These are phyloP conservation scores for Gaertneriomyces sp. DNA, from an alignment of 192 early-diverging fungal species.

Conservation along the genomic window DNA sequence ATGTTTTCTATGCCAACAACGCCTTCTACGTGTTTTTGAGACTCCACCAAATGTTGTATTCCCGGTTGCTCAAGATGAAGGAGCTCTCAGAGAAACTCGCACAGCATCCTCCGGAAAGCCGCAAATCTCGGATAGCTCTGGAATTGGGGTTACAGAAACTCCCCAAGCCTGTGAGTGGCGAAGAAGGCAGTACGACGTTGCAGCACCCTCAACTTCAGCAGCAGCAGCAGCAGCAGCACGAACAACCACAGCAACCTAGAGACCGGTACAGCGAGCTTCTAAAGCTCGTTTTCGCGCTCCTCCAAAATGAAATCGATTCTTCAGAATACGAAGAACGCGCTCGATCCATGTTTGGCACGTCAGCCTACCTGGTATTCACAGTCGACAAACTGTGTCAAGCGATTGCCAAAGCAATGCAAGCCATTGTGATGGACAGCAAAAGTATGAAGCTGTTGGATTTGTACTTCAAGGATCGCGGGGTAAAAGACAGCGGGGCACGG, in stretches of 20 bases:
- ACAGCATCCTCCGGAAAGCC: constrained; percentile 44
- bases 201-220: constrained; percentile 6
- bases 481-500: constrained; percentile 29
- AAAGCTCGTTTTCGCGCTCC: constrained; percentile 66
- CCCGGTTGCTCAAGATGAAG: constrained; percentile 75
- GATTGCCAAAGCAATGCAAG: constrained; percentile 74
- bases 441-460: constrained; percentile 51
- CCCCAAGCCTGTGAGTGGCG: constrained; percentile 17
- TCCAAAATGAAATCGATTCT: constrained; percentile 78
- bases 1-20: constrained; percentile 84
- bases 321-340: constrained; percentile 81
- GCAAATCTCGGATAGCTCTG: constrained; percentile 58
- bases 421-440: constrained; percentile 63
- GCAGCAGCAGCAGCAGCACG: background rate
- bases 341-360: constrained; percentile 82
- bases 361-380: constrained; percentile 85
- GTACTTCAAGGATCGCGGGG: constrained; percentile 47
- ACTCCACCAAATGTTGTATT: constrained; percentile 83
- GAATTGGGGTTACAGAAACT: constrained; percentile 42
- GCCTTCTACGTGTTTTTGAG: constrained; percentile 86
- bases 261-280: constrained; percentile 80
- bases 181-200: no score
- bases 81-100: constrained; percentile 61
- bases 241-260: constrained; percentile 8
- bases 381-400: constrained; percentile 82